These are phyloP conservation scores for Xylariomycetidae sp. DNA, from an alignment of 2,329 filamentous ascomycete species.

Conservation along the genomic window DNA sequence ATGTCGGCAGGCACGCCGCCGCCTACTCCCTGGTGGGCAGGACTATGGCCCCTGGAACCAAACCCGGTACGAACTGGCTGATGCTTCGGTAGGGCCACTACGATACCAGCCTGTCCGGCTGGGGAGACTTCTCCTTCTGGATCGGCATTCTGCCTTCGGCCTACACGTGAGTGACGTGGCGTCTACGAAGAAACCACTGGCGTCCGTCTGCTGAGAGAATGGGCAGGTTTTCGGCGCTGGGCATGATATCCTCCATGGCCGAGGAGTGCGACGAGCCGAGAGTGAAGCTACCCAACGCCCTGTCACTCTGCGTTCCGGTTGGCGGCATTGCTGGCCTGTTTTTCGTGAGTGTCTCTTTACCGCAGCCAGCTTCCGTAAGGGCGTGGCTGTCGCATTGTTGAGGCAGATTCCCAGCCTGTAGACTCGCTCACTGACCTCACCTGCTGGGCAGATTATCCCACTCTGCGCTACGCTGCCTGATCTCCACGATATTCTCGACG, in stretches of 20 bases:
- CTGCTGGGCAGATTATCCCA: slow-evolving; percentile 35
- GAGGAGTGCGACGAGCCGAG: slow-evolving; percentile 51
- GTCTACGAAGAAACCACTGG: neutral
- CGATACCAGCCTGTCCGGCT: slow-evolving; percentile 49
- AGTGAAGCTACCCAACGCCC: slow-evolving; percentile 44
- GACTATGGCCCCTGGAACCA: no score
- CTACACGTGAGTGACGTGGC: slow-evolving; percentile 33
- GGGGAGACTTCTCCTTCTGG: slow-evolving; percentile 55
- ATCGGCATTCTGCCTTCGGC: slow-evolving; percentile 55
- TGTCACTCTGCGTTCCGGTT: slow-evolving; percentile 45
- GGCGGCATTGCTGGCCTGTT: slow-evolving; percentile 48
- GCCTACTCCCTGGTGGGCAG: slow-evolving; percentile 39
- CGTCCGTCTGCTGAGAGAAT: neutral
- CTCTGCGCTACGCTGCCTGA: slow-evolving; percentile 40
- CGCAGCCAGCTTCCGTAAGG: no score
- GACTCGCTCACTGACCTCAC: no score
- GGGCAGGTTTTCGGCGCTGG: slow-evolving; percentile 46
- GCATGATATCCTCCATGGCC: slow-evolving; percentile 58
- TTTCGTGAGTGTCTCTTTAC: slow-evolving; percentile 33
- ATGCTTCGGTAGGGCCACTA: slow-evolving; percentile 38
- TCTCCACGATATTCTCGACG: slow-evolving; percentile 36
- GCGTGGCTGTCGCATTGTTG: no score
- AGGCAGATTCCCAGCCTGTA: no score
- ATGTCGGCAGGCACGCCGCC: slow-evolving; percentile 45
- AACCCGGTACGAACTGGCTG: neutral